Base-by-base conservation (phyloP, 2,329 filamentous ascomycete genomes). In the Raffaelea albimanens region DNA sequence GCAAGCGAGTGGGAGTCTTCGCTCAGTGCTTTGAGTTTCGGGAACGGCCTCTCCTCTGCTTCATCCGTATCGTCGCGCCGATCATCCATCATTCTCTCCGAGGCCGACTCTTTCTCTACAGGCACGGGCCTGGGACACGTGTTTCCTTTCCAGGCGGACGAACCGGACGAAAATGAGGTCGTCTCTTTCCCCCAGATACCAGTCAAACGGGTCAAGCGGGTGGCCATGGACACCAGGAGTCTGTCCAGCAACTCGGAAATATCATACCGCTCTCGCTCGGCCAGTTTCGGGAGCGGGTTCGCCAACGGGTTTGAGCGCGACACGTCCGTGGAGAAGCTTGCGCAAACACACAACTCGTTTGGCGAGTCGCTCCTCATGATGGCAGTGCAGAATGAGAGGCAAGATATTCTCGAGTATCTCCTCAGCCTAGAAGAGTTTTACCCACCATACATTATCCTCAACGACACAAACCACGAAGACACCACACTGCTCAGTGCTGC, bases 351-450 rank as follows among this genome's bases (percentile, higher is more conserved):
- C 52, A 73, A 83, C 57, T 69, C 73, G 0, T 71, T 72, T 36
- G 93, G 93, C 5, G 87, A 96, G 61, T 96, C 91, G 1, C 75
- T 97, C 8, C 74, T 79, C 14, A 91, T 91, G 87, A 90, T 91
- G 85, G 85, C 86, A 1, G 73, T 91, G 22, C 83, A 89, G 56
- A 75, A 82, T 51, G 79, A 80, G 48, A 83, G 85, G 55, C 73
- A 80, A 2, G 80, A 83, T 49, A 76, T 81, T n/a, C 63, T 98
- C 34, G 77, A 72, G 47, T 97, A 96, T 60, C 70, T 98, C 18
- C 68, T 98, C 5, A 83, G 80, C 16, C 68, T 96, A 38, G 72
- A 80, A 10, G 81, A 87, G 41, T 87, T 87, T 60, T 97, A 87
- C 60, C 76, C 88, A 0, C 62, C 80, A 1, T 68, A 78, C 1